These are phyloP conservation scores for Torulaspora maleeae DNA, from an alignment of 805 yeast genomes.

Conservation along the genomic window DNA sequence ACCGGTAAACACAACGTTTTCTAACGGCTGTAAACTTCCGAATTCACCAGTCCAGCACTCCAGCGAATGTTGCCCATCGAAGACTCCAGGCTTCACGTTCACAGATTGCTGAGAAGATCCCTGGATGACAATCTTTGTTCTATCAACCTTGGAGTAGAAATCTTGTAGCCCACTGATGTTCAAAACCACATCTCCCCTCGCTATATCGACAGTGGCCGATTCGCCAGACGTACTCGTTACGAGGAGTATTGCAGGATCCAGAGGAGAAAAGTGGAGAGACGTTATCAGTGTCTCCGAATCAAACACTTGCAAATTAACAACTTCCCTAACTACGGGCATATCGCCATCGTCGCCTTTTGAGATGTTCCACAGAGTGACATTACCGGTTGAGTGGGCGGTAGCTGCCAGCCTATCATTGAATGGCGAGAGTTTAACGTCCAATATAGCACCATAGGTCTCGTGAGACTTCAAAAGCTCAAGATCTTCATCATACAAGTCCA, in stretches of 20 bases:
- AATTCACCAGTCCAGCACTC: slow-evolving; percentile 89
- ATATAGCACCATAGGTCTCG: slow-evolving; percentile 55
- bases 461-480: slow-evolving; percentile 27
- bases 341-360: neutral
- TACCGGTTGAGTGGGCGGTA: slow-evolving; percentile 81
- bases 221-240: slow-evolving; percentile 70
- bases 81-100: slow-evolving; percentile 10
- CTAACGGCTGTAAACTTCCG: slow-evolving; percentile 50
- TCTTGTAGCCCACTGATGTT: slow-evolving; percentile 4
- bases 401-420: slow-evolving; percentile 45
- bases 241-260: slow-evolving; percentile 36
- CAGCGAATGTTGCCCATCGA: slow-evolving; percentile 50
- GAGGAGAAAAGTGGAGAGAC: slow-evolving; percentile 55
- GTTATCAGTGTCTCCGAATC: slow-evolving; percentile 54
- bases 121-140: slow-evolving; percentile 14
- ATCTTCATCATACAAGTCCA: slow-evolving; percentile 40
- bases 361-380: slow-evolving; percentile 56
- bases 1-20: slow-evolving; percentile 68
- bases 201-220: slow-evolving; percentile 35
- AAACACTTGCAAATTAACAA: slow-evolving; percentile 42
- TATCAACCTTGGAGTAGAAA: slow-evolving; percentile 11
- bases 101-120: slow-evolving; percentile 11
- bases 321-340: slow-evolving; percentile 15
- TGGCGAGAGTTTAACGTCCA: slow-evolving; percentile 72
- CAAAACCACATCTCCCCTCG: slow-evolving; percentile 5